Conservation (phyloP, 495 filamentous ascomycete genomes). For the Xeromyces bisporus region DNA sequence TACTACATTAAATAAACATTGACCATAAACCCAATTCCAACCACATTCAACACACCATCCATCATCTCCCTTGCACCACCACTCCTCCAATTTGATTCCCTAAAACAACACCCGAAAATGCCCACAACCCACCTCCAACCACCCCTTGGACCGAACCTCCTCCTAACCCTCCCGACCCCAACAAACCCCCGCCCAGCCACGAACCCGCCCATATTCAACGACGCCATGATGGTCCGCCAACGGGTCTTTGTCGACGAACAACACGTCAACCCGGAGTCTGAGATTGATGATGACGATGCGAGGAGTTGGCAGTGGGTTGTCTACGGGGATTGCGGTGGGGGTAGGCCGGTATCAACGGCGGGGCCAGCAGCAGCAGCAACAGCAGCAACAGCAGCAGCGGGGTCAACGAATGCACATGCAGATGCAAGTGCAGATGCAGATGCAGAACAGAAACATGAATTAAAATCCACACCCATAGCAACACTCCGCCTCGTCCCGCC, state of each 20-base stretch:
- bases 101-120: neutral
- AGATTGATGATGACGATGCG: constrained; percentile 65
- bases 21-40: too few relatives aligned
- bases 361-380: too few relatives aligned
- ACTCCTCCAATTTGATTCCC: too few relatives aligned
- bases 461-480: constrained; percentile 39
- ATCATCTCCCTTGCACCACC: too few relatives aligned
- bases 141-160: constrained; percentile 8
- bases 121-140: constrained; percentile 9
- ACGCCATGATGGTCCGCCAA: constrained; percentile 63
- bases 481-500: constrained; percentile 67
- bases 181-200: constrained; percentile 9
- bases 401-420: neutral
- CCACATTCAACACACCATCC: too few relatives aligned
- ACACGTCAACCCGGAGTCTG: constrained; percentile 42
- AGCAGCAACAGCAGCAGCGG: too few relatives aligned
- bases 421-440: too few relatives aligned
- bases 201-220: constrained; percentile 45
- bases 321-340: constrained; percentile 46
- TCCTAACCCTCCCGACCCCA: constrained; percentile 10
- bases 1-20: too few relatives aligned
- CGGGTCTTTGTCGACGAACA: constrained; percentile 70
- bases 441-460: too few relatives aligned
- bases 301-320: constrained; percentile 70
- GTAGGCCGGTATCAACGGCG: too few relatives aligned